Percentiles rank a stretch among this genome's conserved stretches.
phyloP scores from a whole-genome alignment of 1,284 basidiomycete species.

The Pseudozyma hubeiensis region DNA sequence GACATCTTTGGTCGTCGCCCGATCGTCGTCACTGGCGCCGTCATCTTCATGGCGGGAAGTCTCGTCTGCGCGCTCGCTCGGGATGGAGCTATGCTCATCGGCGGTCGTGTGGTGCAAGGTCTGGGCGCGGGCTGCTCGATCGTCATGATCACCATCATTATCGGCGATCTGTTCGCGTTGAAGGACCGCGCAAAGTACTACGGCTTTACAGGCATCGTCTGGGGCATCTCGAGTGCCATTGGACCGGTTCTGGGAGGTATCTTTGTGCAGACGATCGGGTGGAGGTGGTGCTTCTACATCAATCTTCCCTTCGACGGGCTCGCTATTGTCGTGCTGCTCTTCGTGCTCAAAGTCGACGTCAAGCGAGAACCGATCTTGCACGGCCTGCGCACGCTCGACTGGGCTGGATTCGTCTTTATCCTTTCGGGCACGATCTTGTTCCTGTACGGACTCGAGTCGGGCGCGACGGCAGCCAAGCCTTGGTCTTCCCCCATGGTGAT shows the following conservation, averaged over 20 bases:
- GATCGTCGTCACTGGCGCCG: slow-evolving; percentile 3
- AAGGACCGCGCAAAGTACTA: slow-evolving; percentile 14
- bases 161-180: slow-evolving; percentile 5
- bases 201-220: slow-evolving; percentile 10
- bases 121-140: slow-evolving; percentile 5
- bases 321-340: slow-evolving; percentile 6
- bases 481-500: slow-evolving; percentile 10
- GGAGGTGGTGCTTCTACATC: slow-evolving; percentile 17
- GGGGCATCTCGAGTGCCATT: slow-evolving; percentile 7
- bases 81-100: slow-evolving; percentile 8
- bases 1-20: slow-evolving; percentile 9
- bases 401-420: slow-evolving; percentile 4
- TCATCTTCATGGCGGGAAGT: slow-evolving; percentile 2
- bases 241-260: slow-evolving; percentile 6
- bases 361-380: slow-evolving; percentile 4
- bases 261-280: slow-evolving; percentile 8
- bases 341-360: slow-evolving; percentile 11
- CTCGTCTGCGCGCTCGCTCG: slow-evolving; percentile 3
- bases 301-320: slow-evolving; percentile 10
- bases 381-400: slow-evolving; percentile 11
- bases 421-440: slow-evolving; percentile 8
- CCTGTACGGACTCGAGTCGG: slow-evolving; percentile 9
- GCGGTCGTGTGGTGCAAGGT: slow-evolving; percentile 3
- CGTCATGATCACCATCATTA: slow-evolving; percentile 13
- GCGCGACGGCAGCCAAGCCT: background rate